Evolutionary conservation across 495 filamentous ascomycete genomes (phyloP).

Genomic region (Aspergillus heteromorphus): DNA sequence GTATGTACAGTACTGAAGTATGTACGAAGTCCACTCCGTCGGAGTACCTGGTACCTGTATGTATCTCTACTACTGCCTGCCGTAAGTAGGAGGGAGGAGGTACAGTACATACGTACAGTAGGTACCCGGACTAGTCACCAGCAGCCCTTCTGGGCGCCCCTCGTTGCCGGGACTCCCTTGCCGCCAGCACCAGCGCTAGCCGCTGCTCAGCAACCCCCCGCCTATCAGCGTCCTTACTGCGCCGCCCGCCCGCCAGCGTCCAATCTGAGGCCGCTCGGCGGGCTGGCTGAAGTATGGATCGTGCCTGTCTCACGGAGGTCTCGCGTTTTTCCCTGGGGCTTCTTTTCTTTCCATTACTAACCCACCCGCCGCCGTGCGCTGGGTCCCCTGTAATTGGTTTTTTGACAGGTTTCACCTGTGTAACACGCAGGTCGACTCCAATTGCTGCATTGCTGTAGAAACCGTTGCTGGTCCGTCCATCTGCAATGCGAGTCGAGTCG

Average conservation of each 20-base stretch:
- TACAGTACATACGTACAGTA: conserved; percentile 8
- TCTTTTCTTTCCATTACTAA: conserved; percentile 6
- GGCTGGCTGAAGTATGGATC: conserved; percentile 25
- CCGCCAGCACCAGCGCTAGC: conserved; percentile 32
- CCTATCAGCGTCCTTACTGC: conserved; percentile 29
- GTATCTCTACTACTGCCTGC: no score
- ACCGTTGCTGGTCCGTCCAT: conserved; percentile 1
- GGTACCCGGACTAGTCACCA: conserved; percentile 9
- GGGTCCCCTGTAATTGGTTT: conserved; percentile 5
- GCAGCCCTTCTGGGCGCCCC: neutral
- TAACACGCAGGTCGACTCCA: neutral
- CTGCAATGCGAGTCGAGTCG: no score
- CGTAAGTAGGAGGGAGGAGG: no score
- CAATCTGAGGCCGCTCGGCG: neutral
- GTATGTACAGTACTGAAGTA: no score
- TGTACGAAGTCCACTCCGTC: no score
- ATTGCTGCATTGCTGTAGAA: conserved; percentile 5
- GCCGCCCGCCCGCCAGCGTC: conserved; percentile 16
- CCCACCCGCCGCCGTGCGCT: neutral
- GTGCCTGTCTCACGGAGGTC: conserved; percentile 26
- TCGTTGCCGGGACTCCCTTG: conserved; percentile 46
- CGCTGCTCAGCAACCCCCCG: conserved; percentile 31
- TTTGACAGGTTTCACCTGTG: conserved; percentile 16
- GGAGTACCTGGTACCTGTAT: no score
- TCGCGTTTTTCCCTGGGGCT: neutral